These are phyloP conservation scores for Taiwanofungus camphoratus DNA, from an alignment of 1,284 basidiomycete genomes.

Conservation along the genomic window DNA sequence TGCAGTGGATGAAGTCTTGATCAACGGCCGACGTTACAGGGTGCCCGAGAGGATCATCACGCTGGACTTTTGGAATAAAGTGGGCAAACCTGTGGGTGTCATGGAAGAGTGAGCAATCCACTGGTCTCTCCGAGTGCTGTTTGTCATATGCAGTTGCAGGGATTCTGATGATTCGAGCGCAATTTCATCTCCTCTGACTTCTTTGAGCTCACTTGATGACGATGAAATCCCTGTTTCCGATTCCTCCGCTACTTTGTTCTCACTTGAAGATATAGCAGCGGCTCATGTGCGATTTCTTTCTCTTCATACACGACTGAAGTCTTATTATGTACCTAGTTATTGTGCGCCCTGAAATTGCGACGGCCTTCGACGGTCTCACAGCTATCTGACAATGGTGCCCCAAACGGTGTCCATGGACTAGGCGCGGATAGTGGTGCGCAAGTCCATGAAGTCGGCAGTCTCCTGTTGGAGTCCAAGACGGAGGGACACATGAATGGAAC, in stretches of 20 bases:
- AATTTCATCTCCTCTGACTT: constrained; percentile 69
- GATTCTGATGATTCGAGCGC: constrained; percentile 36
- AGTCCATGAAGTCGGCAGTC: too few species aligned
- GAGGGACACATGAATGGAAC: too few species aligned
- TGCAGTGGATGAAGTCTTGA: constrained; percentile 67
- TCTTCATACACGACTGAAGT: neutral
- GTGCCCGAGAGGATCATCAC: constrained; percentile 92
- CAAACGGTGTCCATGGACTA: neutral
- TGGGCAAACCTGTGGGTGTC: constrained; percentile 40
- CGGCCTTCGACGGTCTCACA: neutral
- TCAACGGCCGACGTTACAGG: constrained; percentile 82
- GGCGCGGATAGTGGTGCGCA: too few species aligned
- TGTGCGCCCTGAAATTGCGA: constrained; percentile 15
- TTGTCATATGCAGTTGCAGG: neutral
- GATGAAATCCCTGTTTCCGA: constrained; percentile 29
- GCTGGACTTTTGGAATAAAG: constrained; percentile 93
- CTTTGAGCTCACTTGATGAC: constrained; percentile 67
- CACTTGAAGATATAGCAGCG: constrained; percentile 35
- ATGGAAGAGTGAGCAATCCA: constrained; percentile 36
- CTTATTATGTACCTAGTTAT: constrained; percentile 8
- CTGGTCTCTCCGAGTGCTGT: neutral
- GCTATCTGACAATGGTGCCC: neutral
- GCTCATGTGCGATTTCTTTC: constrained; percentile 29
- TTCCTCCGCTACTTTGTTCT: constrained; percentile 20
- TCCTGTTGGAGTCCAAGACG: too few species aligned